Conservation (phyloP, 345 rosid species). For the Melastoma malabathricum region DNA sequence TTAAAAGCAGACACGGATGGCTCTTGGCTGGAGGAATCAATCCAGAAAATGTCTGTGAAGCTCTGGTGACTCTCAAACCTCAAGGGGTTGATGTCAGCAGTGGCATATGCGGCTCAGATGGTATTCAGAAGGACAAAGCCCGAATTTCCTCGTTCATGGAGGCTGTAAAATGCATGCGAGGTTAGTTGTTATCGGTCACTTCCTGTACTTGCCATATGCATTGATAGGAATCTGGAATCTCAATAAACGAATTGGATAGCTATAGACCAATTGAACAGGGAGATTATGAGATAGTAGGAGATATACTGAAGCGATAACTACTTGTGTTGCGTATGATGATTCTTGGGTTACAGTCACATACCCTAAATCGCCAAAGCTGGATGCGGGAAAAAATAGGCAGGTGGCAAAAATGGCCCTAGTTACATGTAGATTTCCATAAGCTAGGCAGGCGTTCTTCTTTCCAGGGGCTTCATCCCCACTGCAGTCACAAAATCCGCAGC, state of each 20-base stretch:
- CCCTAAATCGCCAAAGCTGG: too few relatives aligned
- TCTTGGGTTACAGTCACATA: too few relatives aligned
- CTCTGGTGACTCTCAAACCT: constrained; percentile 48
- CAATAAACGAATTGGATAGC: too few relatives aligned
- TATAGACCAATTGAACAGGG: constrained; percentile 11
- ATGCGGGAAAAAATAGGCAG: too few relatives aligned
- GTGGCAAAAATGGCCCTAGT: too few relatives aligned
- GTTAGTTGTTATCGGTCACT: constrained; percentile 11
- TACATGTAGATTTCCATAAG: too few relatives aligned
- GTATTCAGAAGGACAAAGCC: constrained; percentile 49
- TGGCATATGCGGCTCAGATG: constrained; percentile 63
- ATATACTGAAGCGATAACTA: too few relatives aligned
- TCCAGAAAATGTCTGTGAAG: constrained; percentile 48
- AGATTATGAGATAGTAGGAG: constrained; percentile 1
- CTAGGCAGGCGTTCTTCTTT: constrained; percentile 23
- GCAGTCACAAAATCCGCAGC: constrained; percentile 6
- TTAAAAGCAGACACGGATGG: constrained; percentile 71
- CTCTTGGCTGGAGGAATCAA: constrained; percentile 81
- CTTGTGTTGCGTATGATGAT: too few relatives aligned
- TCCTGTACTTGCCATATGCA: too few relatives aligned
- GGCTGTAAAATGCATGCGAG: constrained; percentile 31
- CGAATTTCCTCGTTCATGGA: constrained; percentile 47
- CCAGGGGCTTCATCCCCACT: constrained; percentile 86
- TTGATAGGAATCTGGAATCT: too few relatives aligned
- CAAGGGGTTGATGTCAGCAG: constrained; percentile 82